A percentile compares a stretch with the other conserved stretches of the same genome.
These are phyloP conservation scores for Irpex rosettiformis DNA, from an alignment of 1,284 basidiomycete species.

Conservation along the genomic window DNA sequence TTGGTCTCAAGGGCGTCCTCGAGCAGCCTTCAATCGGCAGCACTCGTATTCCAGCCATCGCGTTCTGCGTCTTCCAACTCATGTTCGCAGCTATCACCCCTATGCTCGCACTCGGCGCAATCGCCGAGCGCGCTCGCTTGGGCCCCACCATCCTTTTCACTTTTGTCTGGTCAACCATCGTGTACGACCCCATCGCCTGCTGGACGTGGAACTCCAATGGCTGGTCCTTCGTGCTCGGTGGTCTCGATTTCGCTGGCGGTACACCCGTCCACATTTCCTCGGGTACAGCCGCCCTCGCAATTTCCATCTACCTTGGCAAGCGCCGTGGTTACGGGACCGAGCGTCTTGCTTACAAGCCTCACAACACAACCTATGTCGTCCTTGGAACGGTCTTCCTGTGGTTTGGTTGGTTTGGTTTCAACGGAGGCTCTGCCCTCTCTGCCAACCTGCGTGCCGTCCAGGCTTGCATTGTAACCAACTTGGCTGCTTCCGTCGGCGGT, in stretches of 20 bases:
- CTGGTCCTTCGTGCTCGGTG: conserved; percentile 79
- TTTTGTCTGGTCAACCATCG: conserved; percentile 90
- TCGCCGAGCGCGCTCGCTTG: conserved; percentile 87
- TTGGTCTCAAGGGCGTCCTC: conserved; percentile 81
- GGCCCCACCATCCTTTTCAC: conserved; percentile 88
- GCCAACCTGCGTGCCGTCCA: conserved; percentile 88
- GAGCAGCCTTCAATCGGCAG: conserved; percentile 75
- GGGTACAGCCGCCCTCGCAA: conserved; percentile 88
- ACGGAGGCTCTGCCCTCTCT: conserved; percentile 81
- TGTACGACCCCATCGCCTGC: conserved; percentile 91
- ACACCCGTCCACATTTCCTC: conserved; percentile 94
- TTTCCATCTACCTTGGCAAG: conserved; percentile 89
- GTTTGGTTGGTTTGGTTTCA: conserved; percentile 98
- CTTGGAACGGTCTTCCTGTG: conserved; percentile 93
- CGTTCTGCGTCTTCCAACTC: conserved; percentile 87
- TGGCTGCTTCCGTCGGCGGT: conserved; percentile 83
- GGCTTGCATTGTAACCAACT: conserved; percentile 92
- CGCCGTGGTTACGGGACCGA: conserved; percentile 93
- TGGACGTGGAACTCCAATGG: conserved; percentile 95
- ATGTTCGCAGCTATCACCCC: conserved; percentile 88
- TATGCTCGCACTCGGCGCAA: conserved; percentile 86
- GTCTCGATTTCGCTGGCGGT: conserved; percentile 94
- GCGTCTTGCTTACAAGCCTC: conserved; percentile 84
- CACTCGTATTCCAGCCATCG: conserved; percentile 71
- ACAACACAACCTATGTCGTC: conserved; percentile 86